Conservation (phyloP, 2,329 filamentous ascomycete genomes). For the Claviceps pazoutovae region DNA sequence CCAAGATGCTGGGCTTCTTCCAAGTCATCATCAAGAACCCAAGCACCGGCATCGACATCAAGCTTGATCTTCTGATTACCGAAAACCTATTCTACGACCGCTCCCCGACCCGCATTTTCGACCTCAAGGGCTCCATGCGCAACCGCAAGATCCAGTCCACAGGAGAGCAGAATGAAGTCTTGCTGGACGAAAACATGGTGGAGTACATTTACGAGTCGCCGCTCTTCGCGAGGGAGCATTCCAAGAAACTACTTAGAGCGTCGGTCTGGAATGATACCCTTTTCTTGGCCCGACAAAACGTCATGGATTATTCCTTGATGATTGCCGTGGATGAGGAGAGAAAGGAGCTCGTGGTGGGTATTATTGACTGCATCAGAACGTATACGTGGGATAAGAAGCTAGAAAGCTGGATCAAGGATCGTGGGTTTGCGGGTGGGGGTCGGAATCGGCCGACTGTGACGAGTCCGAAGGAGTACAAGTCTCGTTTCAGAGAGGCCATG, state of each 20-base stretch:
- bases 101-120: conserved; percentile 76
- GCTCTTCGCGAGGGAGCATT: conserved; percentile 87
- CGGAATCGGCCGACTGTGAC: conserved; percentile 87
- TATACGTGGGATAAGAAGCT: conserved; percentile 99
- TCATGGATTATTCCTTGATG: conserved; percentile 99
- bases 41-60: conserved; percentile 78
- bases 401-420: conserved; percentile 99
- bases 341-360: conserved; percentile 89
- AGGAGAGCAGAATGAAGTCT: conserved; percentile 88
- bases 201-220: conserved; percentile 98
- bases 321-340: conserved; percentile 84
- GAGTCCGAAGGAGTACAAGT: conserved; percentile 94
- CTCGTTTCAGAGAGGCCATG: conserved; percentile 92
- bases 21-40: conserved; percentile 96
- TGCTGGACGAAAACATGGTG: conserved; percentile 96
- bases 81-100: conserved; percentile 98
- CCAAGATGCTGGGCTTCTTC: conserved; percentile 98
- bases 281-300: conserved; percentile 85
- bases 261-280: conserved; percentile 97
- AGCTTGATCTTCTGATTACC: conserved; percentile 87
- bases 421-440: conserved; percentile 63
- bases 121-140: conserved; percentile 95
- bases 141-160: conserved; percentile 96
- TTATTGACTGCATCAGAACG: conserved; percentile 95
- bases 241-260: conserved; percentile 79